These are phyloP conservation scores for Trichoderma sp. DNA, from an alignment of 2,329 filamentous ascomycete species.

Conservation along the genomic window DNA sequence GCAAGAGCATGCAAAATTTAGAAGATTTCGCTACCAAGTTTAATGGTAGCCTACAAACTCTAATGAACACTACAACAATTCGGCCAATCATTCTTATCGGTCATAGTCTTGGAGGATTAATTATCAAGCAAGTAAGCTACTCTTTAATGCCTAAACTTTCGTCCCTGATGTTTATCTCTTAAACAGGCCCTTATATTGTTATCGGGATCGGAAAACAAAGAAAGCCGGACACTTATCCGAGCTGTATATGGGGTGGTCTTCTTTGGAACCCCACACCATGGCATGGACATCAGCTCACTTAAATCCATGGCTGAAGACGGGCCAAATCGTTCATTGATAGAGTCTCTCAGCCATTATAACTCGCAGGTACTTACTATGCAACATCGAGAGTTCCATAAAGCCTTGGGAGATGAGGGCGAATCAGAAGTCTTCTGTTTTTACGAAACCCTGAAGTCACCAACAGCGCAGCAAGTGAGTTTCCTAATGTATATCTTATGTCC, in stretches of 20 bases:
- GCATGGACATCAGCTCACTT: neutral
- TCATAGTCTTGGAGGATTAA: neutral
- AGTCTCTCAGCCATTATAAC: neutral
- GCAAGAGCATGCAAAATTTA: neutral
- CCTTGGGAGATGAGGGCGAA: neutral
- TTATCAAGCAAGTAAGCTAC: neutral
- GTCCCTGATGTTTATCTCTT: neutral
- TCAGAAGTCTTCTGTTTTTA: neutral
- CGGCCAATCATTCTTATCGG: neutral
- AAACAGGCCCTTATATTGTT: neutral
- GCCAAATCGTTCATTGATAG: neutral
- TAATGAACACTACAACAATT: neutral
- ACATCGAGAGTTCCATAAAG: neutral
- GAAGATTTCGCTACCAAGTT: neutral
- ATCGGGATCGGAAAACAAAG: neutral
- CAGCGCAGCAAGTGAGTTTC: neutral
- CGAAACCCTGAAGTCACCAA: neutral
- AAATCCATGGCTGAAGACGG: neutral
- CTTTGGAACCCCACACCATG: neutral
- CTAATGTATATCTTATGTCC: too few relatives aligned
- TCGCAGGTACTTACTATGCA: neutral
- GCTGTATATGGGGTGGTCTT: neutral
- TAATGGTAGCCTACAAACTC: neutral
- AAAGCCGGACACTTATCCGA: neutral
- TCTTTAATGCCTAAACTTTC: neutral